These are phyloP conservation scores for Xylaria acuta DNA, from an alignment of 495 filamentous ascomycete species.

Conservation along the genomic window DNA sequence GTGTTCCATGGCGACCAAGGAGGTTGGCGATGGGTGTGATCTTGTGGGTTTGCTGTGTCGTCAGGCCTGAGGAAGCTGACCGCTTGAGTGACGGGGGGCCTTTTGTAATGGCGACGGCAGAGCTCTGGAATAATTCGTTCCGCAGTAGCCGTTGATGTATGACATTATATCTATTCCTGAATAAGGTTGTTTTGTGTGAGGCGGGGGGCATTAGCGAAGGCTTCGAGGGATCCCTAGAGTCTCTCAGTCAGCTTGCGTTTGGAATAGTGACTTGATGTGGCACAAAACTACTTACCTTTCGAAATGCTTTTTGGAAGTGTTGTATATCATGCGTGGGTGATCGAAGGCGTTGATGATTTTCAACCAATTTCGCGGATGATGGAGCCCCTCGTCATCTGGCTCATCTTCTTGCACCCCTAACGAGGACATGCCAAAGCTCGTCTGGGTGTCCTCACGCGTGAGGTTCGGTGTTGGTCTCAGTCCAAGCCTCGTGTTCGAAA, in stretches of 20 bases:
- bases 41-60: conserved; percentile 72
- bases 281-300: conserved; percentile 60
- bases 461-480: conserved; percentile 48
- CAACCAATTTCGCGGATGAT: conserved; percentile 76
- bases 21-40: conserved; percentile 93
- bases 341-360: conserved; percentile 80
- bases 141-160: conserved; percentile 89
- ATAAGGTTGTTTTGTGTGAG: conserved; percentile 80
- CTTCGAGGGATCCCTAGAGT: conserved; percentile 60
- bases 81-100: conserved; percentile 55
- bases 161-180: conserved; percentile 87
- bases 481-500: conserved; percentile 50
- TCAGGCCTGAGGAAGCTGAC: conserved; percentile 59
- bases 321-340: conserved; percentile 87
- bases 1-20: conserved; percentile 82
- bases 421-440: conserved; percentile 67
- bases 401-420: conserved; percentile 70
- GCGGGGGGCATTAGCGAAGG: conserved; percentile 81
- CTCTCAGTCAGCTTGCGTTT: conserved; percentile 15
- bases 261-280: background rate
- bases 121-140: conserved; percentile 90
- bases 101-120: conserved; percentile 63
- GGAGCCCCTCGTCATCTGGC: conserved; percentile 56
- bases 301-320: conserved; percentile 88
- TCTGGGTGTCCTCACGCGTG: conserved; percentile 62